A percentile compares a stretch with the other conserved stretches of the same genome.
Evolutionary conservation across 371 early-diverging fungal genomes (phyloP).

Genomic region (Actinomucor elegans): DNA sequence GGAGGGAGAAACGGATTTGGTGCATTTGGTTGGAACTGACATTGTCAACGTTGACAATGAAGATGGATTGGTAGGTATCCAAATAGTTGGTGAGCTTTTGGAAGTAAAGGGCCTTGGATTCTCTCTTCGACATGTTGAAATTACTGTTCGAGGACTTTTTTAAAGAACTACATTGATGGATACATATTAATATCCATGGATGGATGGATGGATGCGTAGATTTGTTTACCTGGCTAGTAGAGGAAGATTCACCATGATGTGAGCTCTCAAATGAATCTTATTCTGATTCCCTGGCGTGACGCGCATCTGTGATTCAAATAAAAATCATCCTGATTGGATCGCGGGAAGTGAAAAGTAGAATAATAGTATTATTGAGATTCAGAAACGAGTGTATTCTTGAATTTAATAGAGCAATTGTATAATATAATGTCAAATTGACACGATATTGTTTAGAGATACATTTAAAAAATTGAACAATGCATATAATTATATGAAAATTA

Average conservation of each 20-base stretch:
- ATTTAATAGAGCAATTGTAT: too few relatives aligned
- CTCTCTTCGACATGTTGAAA: constrained; percentile 57
- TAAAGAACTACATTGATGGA: constrained; percentile 28
- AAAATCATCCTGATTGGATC: too few relatives aligned
- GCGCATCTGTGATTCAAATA: too few relatives aligned
- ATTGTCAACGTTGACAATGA: constrained; percentile 99
- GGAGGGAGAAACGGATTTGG: constrained; percentile 93
- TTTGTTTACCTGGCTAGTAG: constrained; percentile 23
- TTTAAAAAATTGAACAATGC: too few relatives aligned
- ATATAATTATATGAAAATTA: too few relatives aligned
- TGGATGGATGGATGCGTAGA: constrained; percentile 20
- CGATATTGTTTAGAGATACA: too few relatives aligned
- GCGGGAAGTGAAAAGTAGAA: too few relatives aligned
- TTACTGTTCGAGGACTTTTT: constrained; percentile 57
- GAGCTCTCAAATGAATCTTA: background rate
- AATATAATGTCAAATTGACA: too few relatives aligned
- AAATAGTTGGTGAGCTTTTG: constrained; percentile 69
- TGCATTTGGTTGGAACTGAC: constrained; percentile 99
- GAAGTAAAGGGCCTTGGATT: constrained; percentile 54
- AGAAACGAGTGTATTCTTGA: too few relatives aligned
- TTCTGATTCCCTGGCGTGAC: too few relatives aligned
- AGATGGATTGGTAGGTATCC: constrained; percentile 84
- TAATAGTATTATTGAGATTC: too few relatives aligned
- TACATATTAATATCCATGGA: background rate
- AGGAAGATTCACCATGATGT: constrained; percentile 12